Evolutionary conservation across 192 early-diverging fungal genomes (phyloP), one percentile per base, ranked within the genome.

Genomic region (Chytriomyces sp.): DNA sequence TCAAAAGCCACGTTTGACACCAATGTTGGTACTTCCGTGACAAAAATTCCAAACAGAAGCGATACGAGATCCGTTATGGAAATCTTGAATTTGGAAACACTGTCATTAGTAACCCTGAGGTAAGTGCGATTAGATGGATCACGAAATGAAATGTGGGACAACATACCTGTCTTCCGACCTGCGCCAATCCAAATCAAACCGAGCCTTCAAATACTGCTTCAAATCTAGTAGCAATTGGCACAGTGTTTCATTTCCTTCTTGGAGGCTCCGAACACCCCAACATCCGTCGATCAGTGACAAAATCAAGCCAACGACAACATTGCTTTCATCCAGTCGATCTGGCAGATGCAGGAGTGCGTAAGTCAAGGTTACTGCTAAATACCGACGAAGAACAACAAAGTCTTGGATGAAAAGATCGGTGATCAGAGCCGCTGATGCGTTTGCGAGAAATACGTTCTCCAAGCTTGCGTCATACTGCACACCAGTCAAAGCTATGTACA

Each of bases 291-390:
- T 74, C 38, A 82, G 38, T 10, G 64, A 59, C 26, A 58, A 26
- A 32, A 84, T 36, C 3, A 84, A 34, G 33, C 39, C 55, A 1
- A 80, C 73, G 3, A 70, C 56, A 5, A 68, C 75, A n/a, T 55
- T 59, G 3, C 58, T 56, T 14, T 79, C 81, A 10, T 71, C 55
- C 2, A 81, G 62, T 25, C 54, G 38, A 2, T 41, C 63, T 3
- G 80, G 76, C 44, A 81, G 69, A 39, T 83, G 53, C 37, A 84
- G 39, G 25, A 81, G 22, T 8, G 81, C 56, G 68, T 82, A 84
- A 57, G 81, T 84, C 49, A 84, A 28, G 25, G 84, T 52, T 2
- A 80, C 58, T 1, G 83, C 71, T 12, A 84, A 53, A 59, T 84
- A 75, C 17, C 64, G 33, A n/a, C 70, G 52, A 10, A 84, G 59